These are phyloP conservation scores for Nymphaea thermarum DNA, from an alignment of 164 flowering plant genomes.

Conservation along the genomic window DNA sequence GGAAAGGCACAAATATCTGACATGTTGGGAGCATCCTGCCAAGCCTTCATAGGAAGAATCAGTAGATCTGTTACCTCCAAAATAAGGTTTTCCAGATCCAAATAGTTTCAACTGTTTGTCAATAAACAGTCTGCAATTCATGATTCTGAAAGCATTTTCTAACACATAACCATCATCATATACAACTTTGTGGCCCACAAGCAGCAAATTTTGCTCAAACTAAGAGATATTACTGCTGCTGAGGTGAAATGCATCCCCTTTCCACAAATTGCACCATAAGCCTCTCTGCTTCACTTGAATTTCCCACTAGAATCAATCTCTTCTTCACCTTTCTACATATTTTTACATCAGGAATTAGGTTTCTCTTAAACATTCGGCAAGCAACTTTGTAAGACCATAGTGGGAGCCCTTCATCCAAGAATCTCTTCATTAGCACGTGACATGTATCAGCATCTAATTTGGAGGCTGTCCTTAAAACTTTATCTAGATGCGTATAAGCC, in stretches of 20 bases:
- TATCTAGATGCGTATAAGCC: conserved; percentile 61
- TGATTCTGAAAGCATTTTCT: no score
- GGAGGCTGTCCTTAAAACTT: conserved; percentile 67
- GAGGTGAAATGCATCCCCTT: conserved; percentile 40
- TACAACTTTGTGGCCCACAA: no score
- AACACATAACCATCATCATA: no score
- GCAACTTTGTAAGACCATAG: conserved; percentile 65
- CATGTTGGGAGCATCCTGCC: no score
- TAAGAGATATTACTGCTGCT: conserved; percentile 4
- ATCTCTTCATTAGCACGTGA: conserved; percentile 57
- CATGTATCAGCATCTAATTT: conserved; percentile 58
- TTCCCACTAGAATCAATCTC: conserved; percentile 38
- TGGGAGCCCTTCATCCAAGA: conserved; percentile 42
- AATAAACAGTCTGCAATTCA: no score
- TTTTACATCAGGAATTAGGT: conserved; percentile 68
- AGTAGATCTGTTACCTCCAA: no score
- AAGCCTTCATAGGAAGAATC: no score
- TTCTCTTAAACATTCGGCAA: conserved; percentile 70
- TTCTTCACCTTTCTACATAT: conserved; percentile 62
- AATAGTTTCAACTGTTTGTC: no score
- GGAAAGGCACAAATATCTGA: no score
- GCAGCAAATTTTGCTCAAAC: neutral
- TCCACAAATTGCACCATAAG: conserved; percentile 73
- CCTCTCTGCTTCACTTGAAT: conserved; percentile 52
- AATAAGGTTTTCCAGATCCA: no score